Conservation (phyloP, 257 asterid genomes). For the Jacaranda mimosifolia region DNA sequence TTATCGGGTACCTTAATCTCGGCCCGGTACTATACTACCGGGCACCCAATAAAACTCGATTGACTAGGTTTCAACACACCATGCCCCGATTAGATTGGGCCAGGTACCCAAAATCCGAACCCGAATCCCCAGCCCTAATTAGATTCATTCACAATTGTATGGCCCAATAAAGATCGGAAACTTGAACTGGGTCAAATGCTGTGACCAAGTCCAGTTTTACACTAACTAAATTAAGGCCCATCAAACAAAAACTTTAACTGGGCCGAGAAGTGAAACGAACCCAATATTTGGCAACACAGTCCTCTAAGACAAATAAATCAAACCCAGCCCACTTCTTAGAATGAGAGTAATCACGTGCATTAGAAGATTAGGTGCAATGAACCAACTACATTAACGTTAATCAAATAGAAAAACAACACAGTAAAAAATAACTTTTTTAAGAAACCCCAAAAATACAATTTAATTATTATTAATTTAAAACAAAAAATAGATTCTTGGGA, state of each 20-base stretch:
- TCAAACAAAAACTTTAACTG: neutral
- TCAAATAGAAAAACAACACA: neutral
- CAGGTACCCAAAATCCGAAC: too few species aligned
- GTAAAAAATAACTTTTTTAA: neutral
- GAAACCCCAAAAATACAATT: conserved; percentile 47
- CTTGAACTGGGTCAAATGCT: too few species aligned
- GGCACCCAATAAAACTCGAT: too few species aligned
- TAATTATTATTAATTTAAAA: conserved; percentile 1
- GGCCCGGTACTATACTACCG: too few species aligned
- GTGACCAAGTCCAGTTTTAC: too few species aligned
- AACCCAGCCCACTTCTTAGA: neutral
- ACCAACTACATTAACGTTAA: conserved; percentile 28
- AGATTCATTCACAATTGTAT: too few species aligned
- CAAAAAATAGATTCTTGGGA: conserved; percentile 32
- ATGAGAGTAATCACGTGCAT: conserved; percentile 4
- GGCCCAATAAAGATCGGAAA: too few species aligned
- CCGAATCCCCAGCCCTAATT: too few species aligned
- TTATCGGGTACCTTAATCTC: too few species aligned
- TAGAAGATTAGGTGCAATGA: conserved; percentile 44
- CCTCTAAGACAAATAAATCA: neutral
- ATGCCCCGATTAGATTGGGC: too few species aligned
- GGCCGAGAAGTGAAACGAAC: neutral
- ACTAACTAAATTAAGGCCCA: neutral
- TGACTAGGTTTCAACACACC: too few species aligned
- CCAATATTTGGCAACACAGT: neutral